Percentiles rank a stretch among this genome's conserved stretches.
phyloP scores from a whole-genome alignment of 1,284 basidiomycete genomes.

The Inonotus obliquus region DNA sequence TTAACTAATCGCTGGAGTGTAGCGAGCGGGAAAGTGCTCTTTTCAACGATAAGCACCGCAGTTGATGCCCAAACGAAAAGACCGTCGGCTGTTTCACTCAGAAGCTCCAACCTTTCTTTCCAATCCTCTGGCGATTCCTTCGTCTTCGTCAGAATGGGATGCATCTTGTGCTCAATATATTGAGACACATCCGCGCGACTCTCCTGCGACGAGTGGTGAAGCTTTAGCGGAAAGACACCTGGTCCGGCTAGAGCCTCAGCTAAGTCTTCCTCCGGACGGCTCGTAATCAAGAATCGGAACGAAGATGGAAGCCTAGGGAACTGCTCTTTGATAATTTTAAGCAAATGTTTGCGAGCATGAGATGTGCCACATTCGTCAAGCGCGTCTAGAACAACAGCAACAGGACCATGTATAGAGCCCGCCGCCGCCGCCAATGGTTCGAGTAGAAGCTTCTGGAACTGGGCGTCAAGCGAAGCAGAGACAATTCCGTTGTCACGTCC shows the following conservation, averaged over 20 bases:
- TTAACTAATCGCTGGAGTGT: too few species aligned
- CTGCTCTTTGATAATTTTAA: slow-evolving; percentile 25
- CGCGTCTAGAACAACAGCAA: slow-evolving; percentile 8
- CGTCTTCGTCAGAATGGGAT: too few species aligned
- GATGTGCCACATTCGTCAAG: slow-evolving; percentile 16
- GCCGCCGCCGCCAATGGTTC: not conserved
- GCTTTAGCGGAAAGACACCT: too few species aligned
- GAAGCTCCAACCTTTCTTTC: slow-evolving; percentile 18
- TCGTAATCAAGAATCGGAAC: slow-evolving; percentile 9
- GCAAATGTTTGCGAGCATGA: slow-evolving; percentile 25
- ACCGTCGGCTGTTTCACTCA: slow-evolving; percentile 24
- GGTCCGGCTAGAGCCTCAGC: not conserved
- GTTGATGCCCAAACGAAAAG: slow-evolving; percentile 29
- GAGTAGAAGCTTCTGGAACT: slow-evolving; percentile 7
- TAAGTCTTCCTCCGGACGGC: not conserved
- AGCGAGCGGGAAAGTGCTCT: not conserved
- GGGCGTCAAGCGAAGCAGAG: not conserved
- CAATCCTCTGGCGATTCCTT: too few species aligned
- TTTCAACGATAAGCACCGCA: slow-evolving; percentile 21
- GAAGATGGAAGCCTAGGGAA: slow-evolving; percentile 8
- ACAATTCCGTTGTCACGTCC: not conserved
- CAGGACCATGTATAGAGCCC: not conserved
- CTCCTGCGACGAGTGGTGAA: too few species aligned
- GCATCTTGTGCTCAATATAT: too few species aligned
- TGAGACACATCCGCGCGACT: too few species aligned